Evolutionary conservation across 345 rosid genomes (phyloP).

Genomic region (Streptanthus diversifolius): DNA sequence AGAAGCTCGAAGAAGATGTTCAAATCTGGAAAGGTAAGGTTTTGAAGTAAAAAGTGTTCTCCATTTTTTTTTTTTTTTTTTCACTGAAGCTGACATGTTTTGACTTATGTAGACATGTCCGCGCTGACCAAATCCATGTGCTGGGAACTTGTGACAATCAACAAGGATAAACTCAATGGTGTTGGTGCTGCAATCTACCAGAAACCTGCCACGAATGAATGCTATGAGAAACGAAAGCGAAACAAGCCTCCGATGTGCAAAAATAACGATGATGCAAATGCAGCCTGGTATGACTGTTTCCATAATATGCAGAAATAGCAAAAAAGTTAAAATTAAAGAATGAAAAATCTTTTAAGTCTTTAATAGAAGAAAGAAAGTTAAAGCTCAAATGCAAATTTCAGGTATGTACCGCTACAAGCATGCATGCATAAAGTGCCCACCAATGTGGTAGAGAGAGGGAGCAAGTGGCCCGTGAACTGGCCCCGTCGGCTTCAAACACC

Average conservation of each 20-base stretch:
- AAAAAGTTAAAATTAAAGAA: neutral
- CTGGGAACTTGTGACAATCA: slow-evolving; percentile 85
- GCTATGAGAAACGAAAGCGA: slow-evolving; percentile 65
- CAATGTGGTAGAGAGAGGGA: slow-evolving; percentile 51
- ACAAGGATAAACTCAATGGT: slow-evolving; percentile 70
- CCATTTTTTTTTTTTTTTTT: neutral
- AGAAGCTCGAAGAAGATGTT: slow-evolving; percentile 61
- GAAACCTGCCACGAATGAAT: slow-evolving; percentile 70
- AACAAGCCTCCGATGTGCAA: slow-evolving; percentile 75
- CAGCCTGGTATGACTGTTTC: slow-evolving; percentile 61
- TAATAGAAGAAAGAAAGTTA: neutral
- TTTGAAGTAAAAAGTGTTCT: neutral
- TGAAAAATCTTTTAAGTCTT: neutral
- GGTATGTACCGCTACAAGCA: slow-evolving; percentile 82
- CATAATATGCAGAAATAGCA: neutral
- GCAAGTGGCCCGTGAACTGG: slow-evolving; percentile 77
- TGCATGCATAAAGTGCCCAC: slow-evolving; percentile 73
- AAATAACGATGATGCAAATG: slow-evolving; percentile 70
- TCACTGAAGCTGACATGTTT: slow-evolving; percentile 12
- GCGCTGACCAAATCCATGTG: slow-evolving; percentile 70
- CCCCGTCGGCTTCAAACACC: slow-evolving; percentile 58
- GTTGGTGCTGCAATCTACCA: slow-evolving; percentile 73
- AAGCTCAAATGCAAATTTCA: slow-evolving; percentile 29
- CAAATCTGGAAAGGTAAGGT: slow-evolving; percentile 76
- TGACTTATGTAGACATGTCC: slow-evolving; percentile 55